Evolutionary conservation across 116 monocot species (phyloP), one percentile per base, ranked within the genome.

Genomic region (Phalaenopsis hybrid): DNA sequence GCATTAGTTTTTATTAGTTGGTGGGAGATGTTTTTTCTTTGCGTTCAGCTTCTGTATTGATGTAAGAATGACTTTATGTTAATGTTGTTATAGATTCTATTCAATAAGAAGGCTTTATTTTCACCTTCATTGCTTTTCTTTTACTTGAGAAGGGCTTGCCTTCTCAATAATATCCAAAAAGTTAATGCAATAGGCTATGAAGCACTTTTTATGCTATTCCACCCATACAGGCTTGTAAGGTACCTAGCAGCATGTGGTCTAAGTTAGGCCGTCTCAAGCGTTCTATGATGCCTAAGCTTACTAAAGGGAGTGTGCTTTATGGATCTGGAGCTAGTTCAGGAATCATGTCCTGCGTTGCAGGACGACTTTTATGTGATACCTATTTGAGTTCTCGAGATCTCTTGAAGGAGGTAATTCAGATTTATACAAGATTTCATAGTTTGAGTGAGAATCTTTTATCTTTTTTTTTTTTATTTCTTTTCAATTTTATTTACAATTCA

Each of bases 251-350:
- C 75, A 90, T 85, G 88, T 98, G 98, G 98, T 98, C 98, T 68
- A 98, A 93, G 80, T 90, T 98, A 82, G 98, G 98, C 33, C 95
- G 98, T 72, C 85, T 98, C n/a, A 98, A 93, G 86, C 93, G 98
- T 12, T 92, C 91, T 57, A 74, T 82, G 4, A 93, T 98, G 98
- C 98, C 98, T 74, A 98, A 93, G 82, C 88, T 98, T 72, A 98
- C 90, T 63, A 93, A 90, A 85, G 92, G 95, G 61, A 87, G 46
- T 79, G 78, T 86, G 41, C 57, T 93, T 58, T 98, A 93, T 86
- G 98, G 98, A 16, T 95, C 98, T 78, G 98, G 98, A 78, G 93
- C 95, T 44, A 98, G 98, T 81, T 92, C 83, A 61, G 98, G 98
- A 79, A 91, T 98, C 50, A 90, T 95, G 88, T 86, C 93, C 57